Evolutionary conservation across 306 rosid genomes (phyloP).

Genomic region (Benincasa hispida): DNA sequence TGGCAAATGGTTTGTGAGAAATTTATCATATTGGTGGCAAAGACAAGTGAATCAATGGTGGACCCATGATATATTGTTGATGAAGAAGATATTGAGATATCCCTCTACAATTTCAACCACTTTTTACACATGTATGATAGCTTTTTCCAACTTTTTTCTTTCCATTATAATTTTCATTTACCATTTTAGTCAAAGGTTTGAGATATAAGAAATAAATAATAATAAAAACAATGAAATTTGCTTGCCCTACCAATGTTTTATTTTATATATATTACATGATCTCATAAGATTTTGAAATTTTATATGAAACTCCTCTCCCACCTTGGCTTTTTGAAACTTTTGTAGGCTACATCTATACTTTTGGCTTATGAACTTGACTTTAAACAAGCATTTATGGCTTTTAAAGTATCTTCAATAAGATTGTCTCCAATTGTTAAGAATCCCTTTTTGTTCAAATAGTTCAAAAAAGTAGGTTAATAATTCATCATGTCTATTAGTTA

Average conservation of each 20-base stretch:
- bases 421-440: neutral
- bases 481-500: neutral
- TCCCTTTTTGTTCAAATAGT: neutral
- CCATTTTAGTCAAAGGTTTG: constrained; percentile 2
- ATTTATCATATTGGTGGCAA: constrained; percentile 1
- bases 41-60: constrained; percentile 4
- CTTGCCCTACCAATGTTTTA: neutral
- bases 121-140: neutral
- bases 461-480: neutral
- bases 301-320: neutral
- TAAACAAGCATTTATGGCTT: neutral
- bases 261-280: neutral
- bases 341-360: neutral
- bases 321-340: neutral
- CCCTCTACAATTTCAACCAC: neutral
- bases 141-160: neutral
- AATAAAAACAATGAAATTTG: neutral
- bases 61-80: neutral
- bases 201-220: neutral
- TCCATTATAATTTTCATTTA: neutral
- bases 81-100: neutral
- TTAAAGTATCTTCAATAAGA: neutral
- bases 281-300: neutral
- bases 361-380: neutral
- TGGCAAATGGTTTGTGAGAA: neutral